Conservation (phyloP, 2,329 filamentous ascomycete genomes). For the Ascochyta clinopodiicola region DNA sequence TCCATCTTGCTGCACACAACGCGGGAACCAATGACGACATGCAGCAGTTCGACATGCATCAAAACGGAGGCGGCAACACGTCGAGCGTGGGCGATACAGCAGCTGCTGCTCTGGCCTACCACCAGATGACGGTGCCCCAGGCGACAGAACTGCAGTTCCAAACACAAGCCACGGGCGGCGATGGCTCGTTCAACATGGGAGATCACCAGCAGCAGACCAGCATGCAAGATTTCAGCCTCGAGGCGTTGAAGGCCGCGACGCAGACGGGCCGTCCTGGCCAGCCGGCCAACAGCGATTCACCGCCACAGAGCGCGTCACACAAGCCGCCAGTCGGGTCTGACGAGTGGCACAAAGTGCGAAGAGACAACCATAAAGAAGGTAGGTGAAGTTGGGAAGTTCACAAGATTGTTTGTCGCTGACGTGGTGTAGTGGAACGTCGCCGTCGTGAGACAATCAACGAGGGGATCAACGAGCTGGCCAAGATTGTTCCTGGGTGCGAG, state of each 20-base stretch:
- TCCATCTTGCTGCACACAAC: conserved; percentile 51
- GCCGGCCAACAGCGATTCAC: conserved; percentile 42
- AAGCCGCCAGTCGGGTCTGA: conserved; percentile 95
- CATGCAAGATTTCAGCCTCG: conserved; percentile 53
- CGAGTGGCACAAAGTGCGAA: conserved; percentile 96
- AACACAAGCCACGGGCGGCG: conserved; percentile 51
- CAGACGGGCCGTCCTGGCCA: conserved; percentile 56
- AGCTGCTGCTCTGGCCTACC: conserved; percentile 62
- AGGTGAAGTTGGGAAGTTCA: conserved; percentile 36
- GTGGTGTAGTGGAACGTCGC: conserved; percentile 80
- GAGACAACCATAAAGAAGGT: conserved; percentile 99
- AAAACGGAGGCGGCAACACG: conserved; percentile 61
- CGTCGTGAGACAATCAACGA: conserved; percentile 98
- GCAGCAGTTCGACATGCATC: conserved; percentile 52
- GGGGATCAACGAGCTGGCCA: conserved; percentile 96
- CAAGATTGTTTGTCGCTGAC: conserved; percentile 11
- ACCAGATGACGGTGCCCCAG: conserved; percentile 63
- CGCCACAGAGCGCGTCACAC: conserved; percentile 40
- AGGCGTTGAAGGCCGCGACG: conserved; percentile 58
- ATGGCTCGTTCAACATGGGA: conserved; percentile 53
- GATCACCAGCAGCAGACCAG: conserved; percentile 51
- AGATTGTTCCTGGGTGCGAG: conserved; percentile 96
- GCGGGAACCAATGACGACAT: conserved; percentile 53
- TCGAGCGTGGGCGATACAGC: conserved; percentile 64
- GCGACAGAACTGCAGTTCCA: conserved; percentile 62